These are phyloP conservation scores for Botrytis tulipae DNA, from an alignment of 2,329 filamentous ascomycete genomes.

Conservation along the genomic window DNA sequence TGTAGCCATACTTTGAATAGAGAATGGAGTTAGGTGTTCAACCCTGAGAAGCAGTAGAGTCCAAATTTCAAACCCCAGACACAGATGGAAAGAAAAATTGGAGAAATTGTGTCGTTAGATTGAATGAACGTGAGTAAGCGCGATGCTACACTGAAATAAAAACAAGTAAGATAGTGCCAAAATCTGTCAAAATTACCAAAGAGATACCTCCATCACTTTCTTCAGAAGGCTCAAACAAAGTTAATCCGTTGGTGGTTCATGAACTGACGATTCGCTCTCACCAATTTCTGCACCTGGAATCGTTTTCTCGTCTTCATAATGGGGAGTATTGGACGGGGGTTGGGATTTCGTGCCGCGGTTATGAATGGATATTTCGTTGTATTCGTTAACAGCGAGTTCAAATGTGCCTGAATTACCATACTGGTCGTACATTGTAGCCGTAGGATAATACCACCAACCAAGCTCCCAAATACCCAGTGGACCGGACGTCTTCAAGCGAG, in stretches of 20 bases:
- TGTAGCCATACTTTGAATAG: not conserved
- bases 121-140: not conserved
- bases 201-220: not conserved
- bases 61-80: not conserved
- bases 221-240: not conserved
- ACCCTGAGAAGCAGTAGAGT: not conserved
- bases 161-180: not conserved
- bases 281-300: not conserved
- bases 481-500: not conserved
- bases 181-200: not conserved
- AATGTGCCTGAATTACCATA: conserved; percentile 5
- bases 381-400: not conserved
- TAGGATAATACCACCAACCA: not conserved
- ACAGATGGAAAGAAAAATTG: not conserved
- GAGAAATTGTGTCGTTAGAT: not conserved
- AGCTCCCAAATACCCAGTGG: not conserved
- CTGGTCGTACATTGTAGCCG: not conserved
- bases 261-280: not conserved
- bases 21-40: not conserved
- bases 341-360: not conserved
- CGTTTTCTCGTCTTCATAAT: not conserved
- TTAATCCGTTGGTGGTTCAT: not conserved
- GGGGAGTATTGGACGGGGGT: not conserved
- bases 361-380: not conserved
- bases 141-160: not conserved